Conservation (phyloP, 139 green algal genomes). For the Tetradesmus obliquus region DNA sequence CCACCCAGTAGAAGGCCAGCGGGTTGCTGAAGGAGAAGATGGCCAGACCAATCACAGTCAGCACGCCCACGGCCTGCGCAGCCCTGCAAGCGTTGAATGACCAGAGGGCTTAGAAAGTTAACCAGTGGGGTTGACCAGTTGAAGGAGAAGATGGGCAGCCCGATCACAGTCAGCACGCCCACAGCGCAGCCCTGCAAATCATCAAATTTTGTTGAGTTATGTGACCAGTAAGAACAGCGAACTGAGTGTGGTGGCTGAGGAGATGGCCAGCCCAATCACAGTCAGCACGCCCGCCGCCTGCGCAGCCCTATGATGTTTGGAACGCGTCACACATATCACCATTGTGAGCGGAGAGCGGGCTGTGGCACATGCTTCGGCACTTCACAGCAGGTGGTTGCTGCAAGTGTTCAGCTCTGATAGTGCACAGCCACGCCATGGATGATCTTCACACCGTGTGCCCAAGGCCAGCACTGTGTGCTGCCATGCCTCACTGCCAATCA, state of each 20-base stretch:
- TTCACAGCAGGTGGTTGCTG: no score
- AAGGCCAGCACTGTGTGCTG: no score
- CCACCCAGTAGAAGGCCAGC: slow-evolving; percentile 85
- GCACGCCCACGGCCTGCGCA: slow-evolving; percentile 58
- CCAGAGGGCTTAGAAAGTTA: neutral
- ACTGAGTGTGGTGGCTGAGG: neutral
- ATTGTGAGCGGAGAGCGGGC: no score
- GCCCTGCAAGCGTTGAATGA: slow-evolving; percentile 35
- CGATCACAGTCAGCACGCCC: no score
- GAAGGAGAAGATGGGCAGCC: neutral
- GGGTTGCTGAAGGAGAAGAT: slow-evolving; percentile 68
- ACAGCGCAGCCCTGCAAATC: neutral
- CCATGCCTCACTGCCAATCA: no score
- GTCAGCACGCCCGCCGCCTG: neutral
- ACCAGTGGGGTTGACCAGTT: neutral
- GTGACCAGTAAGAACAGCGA: no score
- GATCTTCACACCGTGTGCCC: no score
- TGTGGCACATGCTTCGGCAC: neutral
- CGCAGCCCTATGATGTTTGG: no score
- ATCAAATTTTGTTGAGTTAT: no score
- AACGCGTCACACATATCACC: no score
- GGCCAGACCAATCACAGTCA: slow-evolving; percentile 70
- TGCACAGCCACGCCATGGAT: no score
- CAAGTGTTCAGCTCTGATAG: no score
- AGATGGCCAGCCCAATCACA: neutral